These are phyloP conservation scores for Brassica juncea DNA, from an alignment of 345 rosid species.

Conservation along the genomic window DNA sequence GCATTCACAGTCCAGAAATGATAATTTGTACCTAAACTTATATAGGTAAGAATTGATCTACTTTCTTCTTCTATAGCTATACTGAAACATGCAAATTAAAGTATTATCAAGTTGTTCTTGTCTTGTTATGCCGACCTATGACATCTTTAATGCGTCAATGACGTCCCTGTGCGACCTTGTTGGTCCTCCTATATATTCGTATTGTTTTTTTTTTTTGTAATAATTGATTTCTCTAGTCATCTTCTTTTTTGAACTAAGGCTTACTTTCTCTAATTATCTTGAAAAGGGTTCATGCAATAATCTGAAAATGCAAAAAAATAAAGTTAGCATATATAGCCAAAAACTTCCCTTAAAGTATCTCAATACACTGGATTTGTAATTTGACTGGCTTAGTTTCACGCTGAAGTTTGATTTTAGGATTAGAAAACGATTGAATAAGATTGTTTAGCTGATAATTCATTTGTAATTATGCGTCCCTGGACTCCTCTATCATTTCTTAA, in stretches of 20 bases:
- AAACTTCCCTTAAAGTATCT: neutral
- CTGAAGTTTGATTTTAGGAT: neutral
- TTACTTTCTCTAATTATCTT: neutral
- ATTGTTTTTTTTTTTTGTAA: neutral
- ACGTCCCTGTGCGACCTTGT: neutral
- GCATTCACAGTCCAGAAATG: neutral
- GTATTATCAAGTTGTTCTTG: slow-evolving; percentile 15
- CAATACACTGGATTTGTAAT: neutral
- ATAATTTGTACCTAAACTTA: neutral
- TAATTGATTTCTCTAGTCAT: neutral
- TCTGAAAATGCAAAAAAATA: neutral
- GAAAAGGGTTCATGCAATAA: slow-evolving; percentile 12
- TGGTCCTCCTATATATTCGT: neutral
- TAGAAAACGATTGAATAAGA: slow-evolving; percentile 21
- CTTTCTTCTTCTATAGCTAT: neutral
- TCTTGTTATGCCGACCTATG: slow-evolving; percentile 36
- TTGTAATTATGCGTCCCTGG: slow-evolving; percentile 11
- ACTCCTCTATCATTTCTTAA: neutral
- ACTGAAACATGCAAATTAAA: slow-evolving; percentile 2
- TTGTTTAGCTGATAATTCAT: slow-evolving; percentile 7
- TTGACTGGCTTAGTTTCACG: neutral
- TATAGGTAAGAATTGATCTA: neutral
- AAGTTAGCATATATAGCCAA: neutral
- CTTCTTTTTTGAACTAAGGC: neutral
- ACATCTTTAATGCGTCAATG: slow-evolving; percentile 16